A percentile compares a stretch with the other conserved stretches of the same genome.
Evolutionary conservation across 208 protist genomes (phyloP).

Genomic region (Trypanosoma cruzi): DNA sequence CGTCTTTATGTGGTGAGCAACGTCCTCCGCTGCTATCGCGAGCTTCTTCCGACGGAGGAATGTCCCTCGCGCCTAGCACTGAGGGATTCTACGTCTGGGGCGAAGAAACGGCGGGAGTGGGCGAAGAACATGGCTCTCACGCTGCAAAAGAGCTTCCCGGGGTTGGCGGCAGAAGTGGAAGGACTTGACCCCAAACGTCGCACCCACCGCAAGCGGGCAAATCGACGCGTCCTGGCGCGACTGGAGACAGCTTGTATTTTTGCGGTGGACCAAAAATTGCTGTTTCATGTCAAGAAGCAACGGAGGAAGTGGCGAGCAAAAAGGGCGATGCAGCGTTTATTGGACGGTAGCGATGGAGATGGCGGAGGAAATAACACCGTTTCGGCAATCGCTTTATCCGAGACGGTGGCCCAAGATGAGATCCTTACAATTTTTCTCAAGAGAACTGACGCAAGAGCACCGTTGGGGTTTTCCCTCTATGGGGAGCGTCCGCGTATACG

Average conservation of each 20-base stretch:
- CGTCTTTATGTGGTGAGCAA: slow-evolving; percentile 74
- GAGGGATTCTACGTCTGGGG: slow-evolving; percentile 18
- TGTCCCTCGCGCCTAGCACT: background rate
- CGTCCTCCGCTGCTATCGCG: slow-evolving; percentile 58
- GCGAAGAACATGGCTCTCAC: slow-evolving; percentile 27
- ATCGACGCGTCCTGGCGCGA: slow-evolving; percentile 38
- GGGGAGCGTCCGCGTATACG: slow-evolving; percentile 27
- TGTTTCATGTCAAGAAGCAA: slow-evolving; percentile 52
- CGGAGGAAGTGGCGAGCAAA: background rate
- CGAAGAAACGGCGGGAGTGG: slow-evolving; percentile 32
- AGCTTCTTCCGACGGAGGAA: slow-evolving; percentile 13
- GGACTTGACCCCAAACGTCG: slow-evolving; percentile 24
- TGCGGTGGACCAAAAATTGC: slow-evolving; percentile 36
- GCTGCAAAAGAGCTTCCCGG: slow-evolving; percentile 34
- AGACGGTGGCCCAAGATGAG: too few species aligned
- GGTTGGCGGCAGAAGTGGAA: slow-evolving; percentile 47
- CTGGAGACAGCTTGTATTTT: slow-evolving; percentile 55
- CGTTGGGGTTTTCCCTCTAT: slow-evolving; percentile 57
- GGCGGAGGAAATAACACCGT: background rate
- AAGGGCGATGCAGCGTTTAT: background rate
- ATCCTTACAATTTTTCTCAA: slow-evolving; percentile 22
- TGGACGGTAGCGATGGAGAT: background rate
- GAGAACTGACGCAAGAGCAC: slow-evolving; percentile 18
- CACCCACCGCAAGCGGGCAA: slow-evolving; percentile 20
- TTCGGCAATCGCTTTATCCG: background rate